Evolutionary conservation across 371 early-diverging fungal genomes (phyloP), one percentile per base, ranked within the genome.

Genomic region (Chytridiales sp.): DNA sequence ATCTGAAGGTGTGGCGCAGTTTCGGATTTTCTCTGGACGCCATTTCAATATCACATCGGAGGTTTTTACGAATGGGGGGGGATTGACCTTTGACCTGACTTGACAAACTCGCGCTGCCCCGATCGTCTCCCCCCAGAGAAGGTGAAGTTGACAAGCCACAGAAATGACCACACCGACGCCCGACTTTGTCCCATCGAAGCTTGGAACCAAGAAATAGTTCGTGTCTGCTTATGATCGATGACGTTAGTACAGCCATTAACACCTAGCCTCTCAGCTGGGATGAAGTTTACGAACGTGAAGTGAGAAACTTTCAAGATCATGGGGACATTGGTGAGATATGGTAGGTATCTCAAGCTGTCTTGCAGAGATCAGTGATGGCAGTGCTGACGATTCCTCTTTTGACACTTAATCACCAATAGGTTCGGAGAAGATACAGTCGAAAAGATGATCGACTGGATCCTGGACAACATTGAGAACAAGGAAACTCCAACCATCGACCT

Each of bases 271-370:
- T n/a, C 31, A 86, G 86, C 76, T 94, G 94, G 94, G 90, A 94
- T 70, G 71, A 76, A 11, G 82, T 87, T 15, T 94, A 94, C 62
- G 79, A 84, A 47, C 78, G 84, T 17, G 94, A 94, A 66, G 79
- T 90, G 40, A 69, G 50, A 60, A 92, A 92, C 70, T 94, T 85
- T 67, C 69, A 84, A 27, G 88, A 89, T 41, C 76, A 82, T 64
- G 90, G 91, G 8, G 94, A 94, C 64, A 88, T 87, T 70, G 93
- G 93, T 32, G 93, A 94, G 68, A 76, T 90, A 24, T 91, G 92
- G 91, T 85, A 69, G 11, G 59, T 17, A 15, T 56, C 36, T n/a
- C 11, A 31, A 30, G 31, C 24, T 17, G 1, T 24, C 27, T 32
- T 3, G n/a, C n/a, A n/a, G n/a, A n/a, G n/a, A n/a, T n/a, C 39